phyloP scores from a whole-genome alignment of 2,329 filamentous ascomycete species.

The Nothophoma quercina region DNA sequence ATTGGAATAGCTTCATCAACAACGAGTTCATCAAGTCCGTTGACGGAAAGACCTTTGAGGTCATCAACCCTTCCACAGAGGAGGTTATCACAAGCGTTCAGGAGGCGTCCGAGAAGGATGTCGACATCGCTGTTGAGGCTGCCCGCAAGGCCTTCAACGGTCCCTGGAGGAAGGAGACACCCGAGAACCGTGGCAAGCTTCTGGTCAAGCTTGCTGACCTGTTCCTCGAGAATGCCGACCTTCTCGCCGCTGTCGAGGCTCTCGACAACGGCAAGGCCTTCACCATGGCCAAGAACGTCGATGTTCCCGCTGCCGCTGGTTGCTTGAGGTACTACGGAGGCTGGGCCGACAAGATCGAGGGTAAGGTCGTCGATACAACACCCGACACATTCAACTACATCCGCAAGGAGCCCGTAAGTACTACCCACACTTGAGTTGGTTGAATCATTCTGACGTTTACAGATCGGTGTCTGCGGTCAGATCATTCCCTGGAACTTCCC shows the following conservation, averaged over 20 bases:
- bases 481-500: slow-evolving; percentile 94
- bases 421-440: not conserved
- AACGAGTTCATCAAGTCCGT: slow-evolving; percentile 86
- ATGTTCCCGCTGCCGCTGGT: slow-evolving; percentile 72
- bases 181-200: slow-evolving; percentile 72
- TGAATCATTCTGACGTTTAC: slow-evolving; percentile 25
- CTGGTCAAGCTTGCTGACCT: slow-evolving; percentile 82
- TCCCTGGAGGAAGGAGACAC: slow-evolving; percentile 71
- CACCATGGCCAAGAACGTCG: slow-evolving; percentile 72
- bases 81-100: slow-evolving; percentile 82
- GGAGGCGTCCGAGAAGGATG: slow-evolving; percentile 89
- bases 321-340: slow-evolving; percentile 87
- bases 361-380: slow-evolving; percentile 83
- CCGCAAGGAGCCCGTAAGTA: slow-evolving; percentile 72
- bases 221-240: slow-evolving; percentile 77
- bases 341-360: slow-evolving; percentile 90
- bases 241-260: slow-evolving; percentile 82
- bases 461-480: slow-evolving; percentile 81
- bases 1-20: slow-evolving; percentile 77
- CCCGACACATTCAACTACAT: slow-evolving; percentile 86
- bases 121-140: slow-evolving; percentile 79
- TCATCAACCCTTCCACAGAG: slow-evolving; percentile 87
- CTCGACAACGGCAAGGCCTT: slow-evolving; percentile 89
- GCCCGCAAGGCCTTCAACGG: slow-evolving; percentile 87
- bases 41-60: slow-evolving; percentile 90